Conservation (phyloP, 805 yeast species). For the Isabelozyma gotoi region DNA sequence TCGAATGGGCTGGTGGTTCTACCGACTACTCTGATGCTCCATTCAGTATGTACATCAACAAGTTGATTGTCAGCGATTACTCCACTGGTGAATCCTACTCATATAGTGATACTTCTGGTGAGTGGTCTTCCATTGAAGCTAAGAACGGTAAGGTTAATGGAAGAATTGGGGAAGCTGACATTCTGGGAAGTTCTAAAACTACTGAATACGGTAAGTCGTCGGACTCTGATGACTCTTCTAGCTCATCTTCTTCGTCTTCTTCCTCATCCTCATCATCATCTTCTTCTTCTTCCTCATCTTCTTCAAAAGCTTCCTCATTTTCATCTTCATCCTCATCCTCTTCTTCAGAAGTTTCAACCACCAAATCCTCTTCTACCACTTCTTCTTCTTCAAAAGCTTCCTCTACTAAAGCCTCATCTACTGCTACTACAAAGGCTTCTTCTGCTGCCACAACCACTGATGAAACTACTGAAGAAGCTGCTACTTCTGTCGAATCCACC, state of each 20-base stretch:
- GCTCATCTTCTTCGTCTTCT: background rate
- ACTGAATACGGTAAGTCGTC: background rate
- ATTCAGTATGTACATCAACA: conserved; percentile 60
- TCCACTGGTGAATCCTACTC: conserved; percentile 59
- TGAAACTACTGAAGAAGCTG: background rate
- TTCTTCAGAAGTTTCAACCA: conserved; percentile 1
- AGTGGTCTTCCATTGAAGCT: conserved; percentile 57
- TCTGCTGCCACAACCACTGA: background rate
- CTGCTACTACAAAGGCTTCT: background rate
- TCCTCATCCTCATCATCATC: background rate
- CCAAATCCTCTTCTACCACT: conserved; percentile 1
- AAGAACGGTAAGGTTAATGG: conserved; percentile 62
- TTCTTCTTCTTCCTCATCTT: background rate
- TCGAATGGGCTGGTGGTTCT: conserved; percentile 77
- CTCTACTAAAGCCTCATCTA: background rate
- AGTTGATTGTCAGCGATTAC: conserved; percentile 59
- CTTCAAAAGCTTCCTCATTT: background rate
- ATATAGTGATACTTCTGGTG: conserved; percentile 55
- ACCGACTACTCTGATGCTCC: conserved; percentile 67
- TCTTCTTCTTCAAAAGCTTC: background rate
- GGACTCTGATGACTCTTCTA: background rate
- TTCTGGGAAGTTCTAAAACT: background rate
- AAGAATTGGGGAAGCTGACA: conserved; percentile 42
- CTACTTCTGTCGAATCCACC: background rate
- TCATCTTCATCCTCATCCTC: conserved; percentile 1